Conservation (phyloP, 2,329 filamentous ascomycete genomes). For the Diaporthe ampelina region DNA sequence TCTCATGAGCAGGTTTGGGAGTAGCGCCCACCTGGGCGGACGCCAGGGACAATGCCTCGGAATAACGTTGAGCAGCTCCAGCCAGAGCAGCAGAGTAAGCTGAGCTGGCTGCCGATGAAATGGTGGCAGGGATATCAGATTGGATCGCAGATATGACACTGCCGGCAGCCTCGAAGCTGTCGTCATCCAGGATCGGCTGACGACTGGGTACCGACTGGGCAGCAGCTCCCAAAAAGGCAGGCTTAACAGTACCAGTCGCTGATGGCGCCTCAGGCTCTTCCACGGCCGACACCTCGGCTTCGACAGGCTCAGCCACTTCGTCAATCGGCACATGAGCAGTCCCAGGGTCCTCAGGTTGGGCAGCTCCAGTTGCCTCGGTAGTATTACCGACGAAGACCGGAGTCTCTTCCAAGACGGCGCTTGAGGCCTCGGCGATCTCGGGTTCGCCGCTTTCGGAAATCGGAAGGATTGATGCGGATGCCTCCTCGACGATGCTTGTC, state of each 20-base stretch:
- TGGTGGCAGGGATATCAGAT: conserved; percentile 49
- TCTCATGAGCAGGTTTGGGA: conserved; percentile 76
- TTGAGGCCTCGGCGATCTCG: conserved; percentile 39
- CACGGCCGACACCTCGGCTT: conserved; percentile 37
- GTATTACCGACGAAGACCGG: conserved; percentile 49
- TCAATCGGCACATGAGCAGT: conserved; percentile 43
- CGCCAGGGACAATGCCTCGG: conserved; percentile 75
- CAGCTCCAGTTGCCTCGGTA: conserved; percentile 44
- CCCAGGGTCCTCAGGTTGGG: conserved; percentile 44
- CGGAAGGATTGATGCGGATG: conserved; percentile 40
- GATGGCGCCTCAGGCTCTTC: conserved; percentile 43
- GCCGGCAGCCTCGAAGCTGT: conserved; percentile 56
- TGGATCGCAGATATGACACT: conserved; percentile 52
- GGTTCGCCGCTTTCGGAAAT: conserved; percentile 35
- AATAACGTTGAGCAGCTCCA: conserved; percentile 77
- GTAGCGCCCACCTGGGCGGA: conserved; percentile 78
- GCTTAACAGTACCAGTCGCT: conserved; percentile 56
- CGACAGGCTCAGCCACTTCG: conserved; percentile 41
- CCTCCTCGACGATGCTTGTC: conserved; percentile 26
- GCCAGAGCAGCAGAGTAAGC: conserved; percentile 76
- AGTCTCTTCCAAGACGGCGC: conserved; percentile 50
- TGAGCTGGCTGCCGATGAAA: conserved; percentile 47
- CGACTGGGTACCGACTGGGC: conserved; percentile 64
- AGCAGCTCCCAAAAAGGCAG: conserved; percentile 64
- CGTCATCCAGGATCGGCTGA: conserved; percentile 64